A percentile compares a stretch with the other conserved stretches of the same genome.
Evolutionary conservation across 2,329 filamentous ascomycete genomes (phyloP).

Genomic region (Mycosphaerella sp.): DNA sequence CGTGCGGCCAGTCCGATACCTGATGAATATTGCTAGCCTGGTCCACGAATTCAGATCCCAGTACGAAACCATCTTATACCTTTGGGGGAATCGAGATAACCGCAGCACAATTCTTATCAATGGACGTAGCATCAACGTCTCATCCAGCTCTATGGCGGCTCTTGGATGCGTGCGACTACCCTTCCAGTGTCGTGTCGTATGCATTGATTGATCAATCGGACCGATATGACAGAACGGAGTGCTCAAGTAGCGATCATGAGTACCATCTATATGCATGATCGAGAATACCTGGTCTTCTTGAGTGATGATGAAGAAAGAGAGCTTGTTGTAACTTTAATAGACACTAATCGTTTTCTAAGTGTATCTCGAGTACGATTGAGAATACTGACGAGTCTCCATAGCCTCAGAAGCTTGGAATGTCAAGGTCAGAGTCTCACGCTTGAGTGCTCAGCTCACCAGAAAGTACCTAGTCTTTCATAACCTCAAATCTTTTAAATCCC

Average conservation of each 20-base stretch:
- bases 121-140: not conserved
- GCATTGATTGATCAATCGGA: constrained; percentile 2
- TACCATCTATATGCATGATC: not conserved
- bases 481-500: too few species aligned
- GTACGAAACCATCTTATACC: not conserved
- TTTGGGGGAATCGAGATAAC: not conserved
- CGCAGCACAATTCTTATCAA: not conserved
- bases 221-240: not conserved
- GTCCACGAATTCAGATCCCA: not conserved
- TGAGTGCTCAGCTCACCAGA: too few species aligned
- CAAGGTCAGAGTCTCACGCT: too few species aligned
- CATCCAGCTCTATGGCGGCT: not conserved
- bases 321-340: too few species aligned
- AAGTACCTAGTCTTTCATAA: too few species aligned
- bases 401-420: too few species aligned
- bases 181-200: too few species aligned
- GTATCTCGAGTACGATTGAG: not conserved
- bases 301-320: constrained; percentile 1
- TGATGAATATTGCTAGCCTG: not conserved
- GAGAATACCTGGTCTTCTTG: not conserved
- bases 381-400: too few species aligned
- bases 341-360: not conserved
- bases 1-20: not conserved
- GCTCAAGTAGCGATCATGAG: not conserved
- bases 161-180: not conserved